Percentiles rank a stretch among this genome's conserved stretches.
phyloP scores from a whole-genome alignment of 768 basidiomycete species.

The Tulasnella sp. region DNA sequence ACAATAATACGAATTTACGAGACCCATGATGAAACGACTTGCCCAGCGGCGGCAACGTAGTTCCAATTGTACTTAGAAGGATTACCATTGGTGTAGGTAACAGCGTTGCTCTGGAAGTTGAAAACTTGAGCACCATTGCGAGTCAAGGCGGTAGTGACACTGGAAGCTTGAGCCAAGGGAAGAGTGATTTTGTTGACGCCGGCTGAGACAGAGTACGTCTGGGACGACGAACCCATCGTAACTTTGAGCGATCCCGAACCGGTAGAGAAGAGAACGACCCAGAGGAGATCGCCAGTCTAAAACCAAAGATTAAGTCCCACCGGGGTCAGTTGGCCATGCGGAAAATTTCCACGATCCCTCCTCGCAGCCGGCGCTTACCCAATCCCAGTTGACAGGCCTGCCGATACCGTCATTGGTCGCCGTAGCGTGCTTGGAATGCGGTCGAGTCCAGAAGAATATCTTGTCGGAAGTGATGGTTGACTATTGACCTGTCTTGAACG shows the following conservation, averaged over 20 bases:
- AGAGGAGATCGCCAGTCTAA: conserved; percentile 4
- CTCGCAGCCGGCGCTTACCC: conserved; percentile 32
- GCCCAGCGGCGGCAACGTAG: neutral
- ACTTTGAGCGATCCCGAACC: conserved; percentile 14
- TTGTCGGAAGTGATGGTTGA: conserved; percentile 53
- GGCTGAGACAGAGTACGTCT: neutral
- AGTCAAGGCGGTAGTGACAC: conserved; percentile 35
- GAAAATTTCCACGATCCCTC: neutral
- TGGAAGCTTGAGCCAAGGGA: conserved; percentile 48
- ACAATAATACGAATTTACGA: too few relatives aligned
- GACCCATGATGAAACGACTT: too few relatives aligned
- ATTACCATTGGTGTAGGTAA: neutral
- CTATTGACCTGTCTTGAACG: conserved; percentile 61
- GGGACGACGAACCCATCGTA: neutral
- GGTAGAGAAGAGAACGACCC: conserved; percentile 22
- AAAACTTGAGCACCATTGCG: conserved; percentile 14
- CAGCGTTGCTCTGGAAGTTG: neutral
- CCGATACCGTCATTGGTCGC: conserved; percentile 37
- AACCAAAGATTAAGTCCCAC: neutral
- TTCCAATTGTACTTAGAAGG: conserved; percentile 18
- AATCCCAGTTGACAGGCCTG: conserved; percentile 35
- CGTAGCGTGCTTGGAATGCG: conserved; percentile 53
- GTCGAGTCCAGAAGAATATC: conserved; percentile 52
- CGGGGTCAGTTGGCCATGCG: neutral
- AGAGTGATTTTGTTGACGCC: conserved; percentile 23